These are phyloP conservation scores for Neltuma alba DNA, from an alignment of 306 rosid species.

Conservation along the genomic window DNA sequence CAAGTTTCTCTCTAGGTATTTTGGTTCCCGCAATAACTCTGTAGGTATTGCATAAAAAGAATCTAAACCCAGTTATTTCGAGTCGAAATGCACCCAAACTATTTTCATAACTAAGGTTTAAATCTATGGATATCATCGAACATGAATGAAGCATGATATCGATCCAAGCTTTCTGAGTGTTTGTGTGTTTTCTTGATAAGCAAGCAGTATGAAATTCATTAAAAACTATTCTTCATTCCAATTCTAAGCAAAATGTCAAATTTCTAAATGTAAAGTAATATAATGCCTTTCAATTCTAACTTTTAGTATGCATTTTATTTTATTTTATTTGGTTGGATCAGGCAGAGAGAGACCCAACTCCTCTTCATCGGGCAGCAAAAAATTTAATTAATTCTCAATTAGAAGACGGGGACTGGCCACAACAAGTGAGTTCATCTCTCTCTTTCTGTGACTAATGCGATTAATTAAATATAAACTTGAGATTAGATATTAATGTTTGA, in stretches of 20 bases:
- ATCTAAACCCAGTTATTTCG: background rate
- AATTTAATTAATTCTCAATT: slow-evolving; percentile 60
- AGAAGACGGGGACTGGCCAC: slow-evolving; percentile 75
- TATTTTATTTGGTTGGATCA: background rate
- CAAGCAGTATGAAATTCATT: background rate
- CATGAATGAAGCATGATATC: background rate
- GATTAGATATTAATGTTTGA: background rate
- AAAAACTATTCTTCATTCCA: background rate
- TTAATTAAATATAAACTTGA: background rate
- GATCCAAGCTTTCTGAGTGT: background rate
- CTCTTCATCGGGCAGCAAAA: slow-evolving; percentile 64
- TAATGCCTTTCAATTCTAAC: too few species aligned
- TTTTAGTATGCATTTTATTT: background rate
- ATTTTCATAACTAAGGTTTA: background rate
- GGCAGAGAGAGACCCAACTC: slow-evolving; percentile 50
- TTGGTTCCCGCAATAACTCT: background rate
- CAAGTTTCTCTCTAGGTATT: background rate
- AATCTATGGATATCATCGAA: background rate
- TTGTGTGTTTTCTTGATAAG: background rate
- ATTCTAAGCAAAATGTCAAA: too few species aligned
- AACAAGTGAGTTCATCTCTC: slow-evolving; percentile 42
- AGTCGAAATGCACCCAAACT: background rate
- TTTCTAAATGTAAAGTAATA: too few species aligned
- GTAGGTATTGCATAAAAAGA: background rate
- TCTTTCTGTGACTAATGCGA: background rate